These are phyloP conservation scores for Aureobasidium sp. DNA, from an alignment of 2,329 filamentous ascomycete species.

Conservation along the genomic window DNA sequence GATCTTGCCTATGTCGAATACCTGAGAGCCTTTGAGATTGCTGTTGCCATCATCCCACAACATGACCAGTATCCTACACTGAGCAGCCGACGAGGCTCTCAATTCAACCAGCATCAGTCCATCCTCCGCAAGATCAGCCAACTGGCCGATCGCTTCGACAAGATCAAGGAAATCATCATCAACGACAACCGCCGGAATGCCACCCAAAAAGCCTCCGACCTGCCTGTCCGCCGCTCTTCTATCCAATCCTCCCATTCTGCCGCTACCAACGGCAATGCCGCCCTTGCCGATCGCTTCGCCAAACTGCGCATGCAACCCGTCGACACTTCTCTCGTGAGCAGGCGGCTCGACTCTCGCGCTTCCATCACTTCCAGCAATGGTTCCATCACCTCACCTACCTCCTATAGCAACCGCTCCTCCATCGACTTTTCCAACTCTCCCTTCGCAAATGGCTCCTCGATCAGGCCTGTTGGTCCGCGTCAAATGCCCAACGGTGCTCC, in stretches of 20 bases:
- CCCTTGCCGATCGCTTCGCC: conserved; percentile 26
- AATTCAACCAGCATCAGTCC: background rate
- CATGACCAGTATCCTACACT: conserved; percentile 58
- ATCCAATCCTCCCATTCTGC: background rate
- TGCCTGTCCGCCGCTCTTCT: conserved; percentile 17
- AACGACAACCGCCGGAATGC: conserved; percentile 49
- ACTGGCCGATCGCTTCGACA: conserved; percentile 34
- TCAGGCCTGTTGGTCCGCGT: conserved; percentile 40
- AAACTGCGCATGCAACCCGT: conserved; percentile 19
- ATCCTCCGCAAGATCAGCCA: conserved; percentile 27
- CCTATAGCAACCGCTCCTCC: conserved; percentile 21
- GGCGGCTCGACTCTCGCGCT: conserved; percentile 21
- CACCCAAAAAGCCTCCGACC: conserved; percentile 29
- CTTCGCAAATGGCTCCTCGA: background rate
- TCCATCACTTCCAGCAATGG: conserved; percentile 21
- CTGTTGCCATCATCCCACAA: conserved; percentile 63
- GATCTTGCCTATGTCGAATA: conserved; percentile 78
- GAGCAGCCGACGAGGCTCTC: background rate
- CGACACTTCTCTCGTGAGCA: conserved; percentile 10
- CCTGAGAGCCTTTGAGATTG: conserved; percentile 69
- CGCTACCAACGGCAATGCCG: conserved; percentile 35
- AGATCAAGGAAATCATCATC: conserved; percentile 42
- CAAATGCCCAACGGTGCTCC: conserved; percentile 41
- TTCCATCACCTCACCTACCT: conserved; percentile 26
- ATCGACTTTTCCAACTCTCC: conserved; percentile 17